A percentile compares a stretch with the other conserved stretches of the same genome.
These are phyloP conservation scores for Ilyonectria destructans DNA, from an alignment of 2,329 filamentous ascomycete species.

Conservation along the genomic window DNA sequence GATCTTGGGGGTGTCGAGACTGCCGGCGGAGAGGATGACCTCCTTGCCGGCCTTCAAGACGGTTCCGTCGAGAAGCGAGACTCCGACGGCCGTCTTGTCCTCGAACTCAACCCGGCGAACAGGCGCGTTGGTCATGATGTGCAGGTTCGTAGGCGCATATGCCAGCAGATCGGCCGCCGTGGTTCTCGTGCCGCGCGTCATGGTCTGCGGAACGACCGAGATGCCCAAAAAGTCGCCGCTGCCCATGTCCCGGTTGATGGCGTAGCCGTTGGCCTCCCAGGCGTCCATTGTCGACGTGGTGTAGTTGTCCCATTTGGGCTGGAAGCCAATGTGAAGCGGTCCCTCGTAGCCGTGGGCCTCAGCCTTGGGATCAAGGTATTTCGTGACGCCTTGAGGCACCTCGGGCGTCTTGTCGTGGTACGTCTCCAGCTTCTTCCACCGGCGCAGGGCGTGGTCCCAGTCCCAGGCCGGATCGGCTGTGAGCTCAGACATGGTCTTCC, in stretches of 20 bases:
- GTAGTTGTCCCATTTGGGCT: constrained; percentile 37
- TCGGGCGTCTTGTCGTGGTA: constrained; percentile 34
- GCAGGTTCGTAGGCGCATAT: constrained; percentile 24
- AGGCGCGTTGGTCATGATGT: constrained; percentile 26
- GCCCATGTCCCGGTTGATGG: constrained; percentile 33
- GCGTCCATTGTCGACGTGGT: constrained; percentile 30
- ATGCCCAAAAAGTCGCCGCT: constrained; percentile 36
- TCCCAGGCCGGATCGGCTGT: constrained; percentile 33
- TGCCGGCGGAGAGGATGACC: constrained; percentile 37
- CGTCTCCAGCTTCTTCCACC: constrained; percentile 35
- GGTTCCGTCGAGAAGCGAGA: constrained; percentile 33
- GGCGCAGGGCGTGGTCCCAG: constrained; percentile 30
- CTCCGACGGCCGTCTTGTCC: constrained; percentile 15
- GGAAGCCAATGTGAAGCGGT: constrained; percentile 35
- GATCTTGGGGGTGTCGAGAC: constrained; percentile 39
- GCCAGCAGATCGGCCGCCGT: constrained; percentile 34
- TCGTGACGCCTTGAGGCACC: constrained; percentile 32
- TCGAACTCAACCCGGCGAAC: constrained; percentile 34
- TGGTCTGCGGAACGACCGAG: constrained; percentile 31
- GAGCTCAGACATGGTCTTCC: constrained; percentile 33
- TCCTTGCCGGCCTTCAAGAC: constrained; percentile 29
- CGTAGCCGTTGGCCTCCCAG: constrained; percentile 35
- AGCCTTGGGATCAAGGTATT: constrained; percentile 30
- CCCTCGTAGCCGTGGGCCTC: constrained; percentile 33
- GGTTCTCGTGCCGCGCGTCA: constrained; percentile 31